phyloP scores from a whole-genome alignment of 2,329 filamentous ascomycete genomes.

The Didymellaceae sp. region DNA sequence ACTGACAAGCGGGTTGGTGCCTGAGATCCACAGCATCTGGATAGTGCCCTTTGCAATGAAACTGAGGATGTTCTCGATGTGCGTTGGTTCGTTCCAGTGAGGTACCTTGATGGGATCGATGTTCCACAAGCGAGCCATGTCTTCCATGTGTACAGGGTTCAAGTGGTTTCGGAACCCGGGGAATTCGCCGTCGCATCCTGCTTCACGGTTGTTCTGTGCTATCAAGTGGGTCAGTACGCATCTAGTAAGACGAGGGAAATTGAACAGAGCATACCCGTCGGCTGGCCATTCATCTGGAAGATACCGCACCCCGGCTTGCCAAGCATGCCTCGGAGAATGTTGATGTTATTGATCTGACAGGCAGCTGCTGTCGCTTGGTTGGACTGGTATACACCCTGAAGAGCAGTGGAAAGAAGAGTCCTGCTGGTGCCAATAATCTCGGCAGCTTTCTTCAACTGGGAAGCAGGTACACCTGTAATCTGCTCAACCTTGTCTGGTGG shows the following conservation, averaged over 20 bases:
- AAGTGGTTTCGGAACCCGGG: slow-evolving; percentile 14
- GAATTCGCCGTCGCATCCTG: slow-evolving; percentile 16
- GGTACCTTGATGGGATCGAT: slow-evolving; percentile 13
- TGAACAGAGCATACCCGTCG: background rate
- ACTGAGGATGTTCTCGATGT: slow-evolving; percentile 14
- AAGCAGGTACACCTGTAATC: slow-evolving; percentile 11
- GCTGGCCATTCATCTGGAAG: slow-evolving; percentile 17
- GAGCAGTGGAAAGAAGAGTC: slow-evolving; percentile 12
- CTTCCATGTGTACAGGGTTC: slow-evolving; percentile 13
- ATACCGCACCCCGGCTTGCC: slow-evolving; percentile 15
- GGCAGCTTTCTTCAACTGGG: slow-evolving; percentile 8
- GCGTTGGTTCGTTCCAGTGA: slow-evolving; percentile 16
- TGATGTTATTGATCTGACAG: slow-evolving; percentile 17
- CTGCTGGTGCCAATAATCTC: slow-evolving; percentile 16
- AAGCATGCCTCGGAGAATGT: slow-evolving; percentile 11
- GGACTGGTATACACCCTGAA: slow-evolving; percentile 16
- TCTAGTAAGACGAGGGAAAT: background rate
- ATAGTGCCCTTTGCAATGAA: slow-evolving; percentile 13
- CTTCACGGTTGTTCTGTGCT: slow-evolving; percentile 13
- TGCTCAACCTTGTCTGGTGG: slow-evolving; percentile 10
- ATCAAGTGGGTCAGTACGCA: background rate
- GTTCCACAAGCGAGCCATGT: slow-evolving; percentile 13
- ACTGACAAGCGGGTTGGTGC: slow-evolving; percentile 15
- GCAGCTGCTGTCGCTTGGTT: slow-evolving; percentile 14
- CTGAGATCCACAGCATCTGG: slow-evolving; percentile 17